phyloP scores from a whole-genome alignment of 495 filamentous ascomycete species.

The Trichoderma reesei region DNA sequence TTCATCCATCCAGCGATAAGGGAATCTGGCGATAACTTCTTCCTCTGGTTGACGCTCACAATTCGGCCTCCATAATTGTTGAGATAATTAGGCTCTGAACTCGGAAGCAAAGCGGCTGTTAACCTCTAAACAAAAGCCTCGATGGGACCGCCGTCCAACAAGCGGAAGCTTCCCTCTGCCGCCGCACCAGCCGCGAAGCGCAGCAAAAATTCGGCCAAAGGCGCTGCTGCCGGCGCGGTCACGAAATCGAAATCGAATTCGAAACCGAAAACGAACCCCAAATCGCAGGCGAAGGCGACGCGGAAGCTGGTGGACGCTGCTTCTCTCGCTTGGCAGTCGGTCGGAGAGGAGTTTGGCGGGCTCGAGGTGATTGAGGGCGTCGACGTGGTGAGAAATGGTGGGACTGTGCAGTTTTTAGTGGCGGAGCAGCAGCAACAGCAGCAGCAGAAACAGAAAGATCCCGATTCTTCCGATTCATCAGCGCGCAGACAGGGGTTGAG shows the following conservation, averaged over 20 bases:
- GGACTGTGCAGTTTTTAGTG: slow-evolving; percentile 44
- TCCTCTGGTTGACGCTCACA: background rate
- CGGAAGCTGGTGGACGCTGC: slow-evolving; percentile 38
- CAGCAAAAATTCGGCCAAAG: background rate
- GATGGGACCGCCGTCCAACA: slow-evolving; percentile 3
- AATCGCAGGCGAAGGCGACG: slow-evolving; percentile 21
- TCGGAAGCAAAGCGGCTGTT: background rate
- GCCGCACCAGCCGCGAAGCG: slow-evolving; percentile 18
- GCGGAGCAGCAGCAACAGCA: slow-evolving; percentile 2
- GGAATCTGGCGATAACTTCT: background rate
- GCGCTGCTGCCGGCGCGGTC: background rate
- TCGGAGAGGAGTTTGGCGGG: slow-evolving; percentile 85
- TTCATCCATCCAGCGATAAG: background rate
- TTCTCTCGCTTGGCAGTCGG: slow-evolving; percentile 70
- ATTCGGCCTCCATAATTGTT: background rate
- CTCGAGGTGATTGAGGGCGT: slow-evolving; percentile 89
- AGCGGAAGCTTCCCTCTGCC: slow-evolving; percentile 9
- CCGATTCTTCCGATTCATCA: slow-evolving; percentile 15
- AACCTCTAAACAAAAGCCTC: background rate
- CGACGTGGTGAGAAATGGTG: slow-evolving; percentile 55
- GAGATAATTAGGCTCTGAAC: too few relatives aligned
- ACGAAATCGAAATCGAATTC: too few relatives aligned
- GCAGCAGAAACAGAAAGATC: background rate
- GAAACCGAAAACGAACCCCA: background rate
- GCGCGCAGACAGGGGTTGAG: slow-evolving; percentile 16